These are phyloP conservation scores for Globisporangium barbulae DNA, from an alignment of 352 stramenopile species.

Conservation along the genomic window DNA sequence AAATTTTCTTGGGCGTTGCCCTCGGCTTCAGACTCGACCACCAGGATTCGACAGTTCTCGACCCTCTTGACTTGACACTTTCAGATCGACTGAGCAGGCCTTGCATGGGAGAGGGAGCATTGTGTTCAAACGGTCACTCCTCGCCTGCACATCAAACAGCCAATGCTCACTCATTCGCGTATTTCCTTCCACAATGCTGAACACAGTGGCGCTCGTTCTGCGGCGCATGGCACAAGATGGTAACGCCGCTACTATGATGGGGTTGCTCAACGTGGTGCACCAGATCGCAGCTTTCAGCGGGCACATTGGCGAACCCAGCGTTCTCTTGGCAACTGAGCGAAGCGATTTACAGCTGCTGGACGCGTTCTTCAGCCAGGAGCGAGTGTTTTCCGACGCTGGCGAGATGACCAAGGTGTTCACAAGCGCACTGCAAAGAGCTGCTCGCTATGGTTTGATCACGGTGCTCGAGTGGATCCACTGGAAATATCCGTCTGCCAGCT, in stretches of 20 bases:
- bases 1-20: no score
- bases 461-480: slow-evolving; percentile 52
- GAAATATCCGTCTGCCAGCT: slow-evolving; percentile 40
- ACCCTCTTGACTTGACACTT: background rate
- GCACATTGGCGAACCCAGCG: background rate
- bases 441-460: slow-evolving; percentile 39
- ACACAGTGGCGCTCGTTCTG: slow-evolving; percentile 7
- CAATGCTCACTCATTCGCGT: background rate
- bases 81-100: background rate
- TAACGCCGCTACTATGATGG: background rate
- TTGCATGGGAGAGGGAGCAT: background rate
- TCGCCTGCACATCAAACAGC: background rate
- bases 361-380: slow-evolving; percentile 1
- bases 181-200: background rate
- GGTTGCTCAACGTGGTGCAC: background rate
- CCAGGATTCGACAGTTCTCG: background rate
- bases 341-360: background rate
- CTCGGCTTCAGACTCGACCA: background rate
- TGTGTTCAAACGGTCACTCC: background rate
- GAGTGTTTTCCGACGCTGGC: background rate
- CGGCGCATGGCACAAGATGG: background rate
- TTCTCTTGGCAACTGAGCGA: background rate
- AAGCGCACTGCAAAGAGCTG: slow-evolving; percentile 47
- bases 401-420: background rate
- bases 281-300: background rate